Base-by-base conservation (phyloP, 2,329 filamentous ascomycete species). In the Alternaria sp. region DNA sequence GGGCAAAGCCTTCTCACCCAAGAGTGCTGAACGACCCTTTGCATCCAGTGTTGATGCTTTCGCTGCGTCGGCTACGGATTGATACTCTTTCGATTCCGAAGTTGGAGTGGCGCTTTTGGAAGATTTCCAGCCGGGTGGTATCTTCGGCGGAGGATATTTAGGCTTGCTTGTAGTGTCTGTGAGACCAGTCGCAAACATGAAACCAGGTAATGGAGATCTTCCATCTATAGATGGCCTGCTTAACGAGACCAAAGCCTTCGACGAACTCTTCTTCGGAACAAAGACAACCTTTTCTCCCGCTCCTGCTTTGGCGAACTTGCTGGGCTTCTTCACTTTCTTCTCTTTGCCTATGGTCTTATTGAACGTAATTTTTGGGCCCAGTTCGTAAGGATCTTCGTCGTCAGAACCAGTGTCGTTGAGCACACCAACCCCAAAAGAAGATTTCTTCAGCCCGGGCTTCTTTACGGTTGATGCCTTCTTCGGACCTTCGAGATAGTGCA, bases 321-420 rank as follows among this genome's bases (percentile, higher is more conserved):
- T 77, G 16, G 68, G 67, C 65, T 79, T 79, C 62, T 87, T 87
- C 70, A 87, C 91, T 75, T 92, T 94, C 76, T 92, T 97, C 64
- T 94, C 90, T 0, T 90, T 91, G 18, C 92, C 93, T 61, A 97
- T 87, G 5, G 90, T 85, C 41, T 89, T 87, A 70, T 92, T 97
- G 78, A 97, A 97, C 12, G 90, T 92, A 75, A 97, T 96, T 67
- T 89, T 90, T 0, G 95, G 95, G 0, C 94, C 94, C 54, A 98
- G 90, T 59, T 94, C 92, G 74, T 97, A 98, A 0, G 93, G 92
- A 72, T 97, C 94, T 71, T 98, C 95, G 46, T 97, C 94, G 68
- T 98, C 95, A 5, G 94, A 97, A 11, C 93, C 94, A 20, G 90
- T 95, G 68, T 97, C 94, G 71, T 98, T 97, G 46, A 98, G 80